Conservation (phyloP, 176 grass and related monocot species). For the Tuctoria greenei region DNA sequence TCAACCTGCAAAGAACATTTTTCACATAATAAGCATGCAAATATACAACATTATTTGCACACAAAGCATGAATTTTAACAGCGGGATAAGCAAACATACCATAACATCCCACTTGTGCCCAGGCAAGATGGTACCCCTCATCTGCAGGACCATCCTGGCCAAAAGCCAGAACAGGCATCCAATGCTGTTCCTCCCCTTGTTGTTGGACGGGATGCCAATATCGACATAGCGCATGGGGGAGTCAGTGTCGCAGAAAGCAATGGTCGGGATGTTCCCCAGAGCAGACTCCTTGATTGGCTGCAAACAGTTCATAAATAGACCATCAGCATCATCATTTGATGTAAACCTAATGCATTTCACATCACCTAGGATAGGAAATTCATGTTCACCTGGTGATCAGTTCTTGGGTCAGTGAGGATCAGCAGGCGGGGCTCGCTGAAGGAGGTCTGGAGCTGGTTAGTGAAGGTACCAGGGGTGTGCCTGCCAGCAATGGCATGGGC, state of each 20-base stretch:
- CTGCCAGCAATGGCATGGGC: conserved; percentile 83
- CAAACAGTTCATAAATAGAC: background rate
- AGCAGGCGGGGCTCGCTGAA: conserved; percentile 90
- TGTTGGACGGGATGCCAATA: conserved; percentile 88
- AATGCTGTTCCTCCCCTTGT: conserved; percentile 90
- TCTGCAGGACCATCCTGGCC: conserved; percentile 88
- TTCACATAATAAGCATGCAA: background rate
- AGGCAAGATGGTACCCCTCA: conserved; percentile 80
- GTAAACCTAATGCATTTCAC: background rate
- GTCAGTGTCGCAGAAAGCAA: conserved; percentile 92
- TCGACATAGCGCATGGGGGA: conserved; percentile 91
- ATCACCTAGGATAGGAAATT: background rate
- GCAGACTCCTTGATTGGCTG: conserved; percentile 97
- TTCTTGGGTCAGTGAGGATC: conserved; percentile 86
- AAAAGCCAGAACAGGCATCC: conserved; percentile 92
- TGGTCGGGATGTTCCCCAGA: conserved; percentile 82
- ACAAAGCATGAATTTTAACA: background rate
- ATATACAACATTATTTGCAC: background rate
- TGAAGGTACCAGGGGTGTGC: conserved; percentile 92
- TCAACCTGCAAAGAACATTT: conserved; percentile 58
- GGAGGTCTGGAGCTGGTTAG: conserved; percentile 90
- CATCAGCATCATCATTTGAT: background rate
- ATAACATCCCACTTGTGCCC: conserved; percentile 93
- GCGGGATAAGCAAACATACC: conserved; percentile 31
- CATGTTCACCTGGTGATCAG: conserved; percentile 67